phyloP scores from a whole-genome alignment of 139 green algal species.

The Coelastrella sp. region DNA sequence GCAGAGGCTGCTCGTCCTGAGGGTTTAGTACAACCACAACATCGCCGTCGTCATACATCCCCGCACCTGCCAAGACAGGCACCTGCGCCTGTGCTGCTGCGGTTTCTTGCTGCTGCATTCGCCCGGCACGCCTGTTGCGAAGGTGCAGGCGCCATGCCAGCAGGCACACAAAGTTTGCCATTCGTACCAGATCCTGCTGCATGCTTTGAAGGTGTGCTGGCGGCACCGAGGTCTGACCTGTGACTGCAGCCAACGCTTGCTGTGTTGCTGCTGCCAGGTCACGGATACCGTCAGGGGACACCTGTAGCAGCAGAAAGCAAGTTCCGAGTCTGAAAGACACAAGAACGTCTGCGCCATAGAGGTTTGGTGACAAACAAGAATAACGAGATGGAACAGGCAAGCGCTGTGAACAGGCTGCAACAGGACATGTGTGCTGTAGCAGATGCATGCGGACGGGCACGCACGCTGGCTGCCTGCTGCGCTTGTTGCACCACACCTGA shows the following conservation, averaged over 20 bases:
- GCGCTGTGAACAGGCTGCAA: too few species aligned
- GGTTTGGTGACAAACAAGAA: too few species aligned
- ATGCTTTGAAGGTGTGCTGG: background rate
- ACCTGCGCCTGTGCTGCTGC: background rate
- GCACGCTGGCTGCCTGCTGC: too few species aligned
- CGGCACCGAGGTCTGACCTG: background rate
- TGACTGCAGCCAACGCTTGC: background rate
- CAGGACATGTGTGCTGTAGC: too few species aligned
- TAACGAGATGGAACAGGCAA: too few species aligned
- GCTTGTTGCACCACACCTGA: too few species aligned
- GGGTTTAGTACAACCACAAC: background rate
- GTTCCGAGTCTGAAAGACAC: too few species aligned
- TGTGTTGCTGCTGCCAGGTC: slow-evolving; percentile 41
- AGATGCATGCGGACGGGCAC: too few species aligned
- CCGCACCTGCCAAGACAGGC: background rate
- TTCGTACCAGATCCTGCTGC: background rate
- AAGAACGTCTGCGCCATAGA: too few species aligned
- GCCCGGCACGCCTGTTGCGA: slow-evolving; percentile 1
- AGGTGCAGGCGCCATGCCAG: slow-evolving; percentile 29
- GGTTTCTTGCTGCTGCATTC: background rate
- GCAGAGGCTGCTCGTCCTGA: background rate
- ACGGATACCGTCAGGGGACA: slow-evolving; percentile 22
- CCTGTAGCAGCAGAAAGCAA: background rate
- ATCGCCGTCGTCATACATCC: background rate
- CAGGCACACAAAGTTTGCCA: slow-evolving; percentile 42